Percentiles rank a stretch among this genome's conserved stretches.
These are phyloP conservation scores for Leptosphaerulina australis DNA, from an alignment of 2,329 filamentous ascomycete species.

Conservation along the genomic window DNA sequence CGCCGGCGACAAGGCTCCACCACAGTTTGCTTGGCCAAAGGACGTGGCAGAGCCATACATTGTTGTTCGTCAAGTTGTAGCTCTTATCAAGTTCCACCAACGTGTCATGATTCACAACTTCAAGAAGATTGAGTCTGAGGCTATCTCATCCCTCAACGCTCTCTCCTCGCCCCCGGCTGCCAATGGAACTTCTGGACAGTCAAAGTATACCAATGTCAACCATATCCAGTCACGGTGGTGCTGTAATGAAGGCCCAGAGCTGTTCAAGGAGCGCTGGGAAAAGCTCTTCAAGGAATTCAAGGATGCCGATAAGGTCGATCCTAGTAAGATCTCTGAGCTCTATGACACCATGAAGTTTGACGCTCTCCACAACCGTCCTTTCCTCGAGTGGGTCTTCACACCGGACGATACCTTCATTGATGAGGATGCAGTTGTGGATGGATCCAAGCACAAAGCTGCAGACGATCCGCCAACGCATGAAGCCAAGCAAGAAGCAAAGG, in stretches of 20 bases:
- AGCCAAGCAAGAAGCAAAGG: constrained; percentile 34
- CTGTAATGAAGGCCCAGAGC: constrained; percentile 89
- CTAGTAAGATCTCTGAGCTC: constrained; percentile 96
- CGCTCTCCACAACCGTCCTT: constrained; percentile 92
- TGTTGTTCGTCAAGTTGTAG: constrained; percentile 88
- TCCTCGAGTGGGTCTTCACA: constrained; percentile 96
- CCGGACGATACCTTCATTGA: constrained; percentile 79
- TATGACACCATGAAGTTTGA: constrained; percentile 99
- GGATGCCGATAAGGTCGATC: constrained; percentile 96
- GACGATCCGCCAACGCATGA: constrained; percentile 35
- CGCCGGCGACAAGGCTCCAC: constrained; percentile 89
- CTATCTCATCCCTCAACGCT: constrained; percentile 65
- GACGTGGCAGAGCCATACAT: constrained; percentile 94
- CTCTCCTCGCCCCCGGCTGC: constrained; percentile 35
- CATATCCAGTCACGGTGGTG: constrained; percentile 91
- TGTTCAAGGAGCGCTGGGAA: constrained; percentile 97
- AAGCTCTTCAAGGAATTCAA: constrained; percentile 97
- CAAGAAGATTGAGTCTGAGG: constrained; percentile 71
- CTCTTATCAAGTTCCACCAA: constrained; percentile 97
- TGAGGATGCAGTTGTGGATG: constrained; percentile 56
- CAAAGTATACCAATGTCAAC: constrained; percentile 44
- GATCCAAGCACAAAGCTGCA: constrained; percentile 39
- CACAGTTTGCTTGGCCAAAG: constrained; percentile 96
- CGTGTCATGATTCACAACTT: constrained; percentile 96
- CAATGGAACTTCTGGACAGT: constrained; percentile 46